Evolutionary conservation across 1,284 basidiomycete species (phyloP), one percentile per base, ranked within the genome.

Genomic region (Cryptococcus sp.): DNA sequence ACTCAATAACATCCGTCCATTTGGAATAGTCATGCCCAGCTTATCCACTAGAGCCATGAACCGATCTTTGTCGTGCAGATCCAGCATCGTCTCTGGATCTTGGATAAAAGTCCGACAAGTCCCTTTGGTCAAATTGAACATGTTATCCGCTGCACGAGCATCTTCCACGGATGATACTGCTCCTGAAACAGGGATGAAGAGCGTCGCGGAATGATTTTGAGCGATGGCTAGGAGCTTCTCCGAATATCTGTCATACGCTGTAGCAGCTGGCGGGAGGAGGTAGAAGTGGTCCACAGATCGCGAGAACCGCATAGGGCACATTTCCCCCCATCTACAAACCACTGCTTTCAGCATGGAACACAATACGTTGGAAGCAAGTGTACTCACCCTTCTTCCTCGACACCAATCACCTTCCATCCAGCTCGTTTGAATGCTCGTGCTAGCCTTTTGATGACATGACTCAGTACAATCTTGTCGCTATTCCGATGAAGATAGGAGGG

Each of bases 131-230:
- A 56, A 50, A 10, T 57, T 54, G 10, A 65, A 70, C 62, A 79
- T 70, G 22, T 72, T 62, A 19, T 76, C 67, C 4, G 71, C 79
- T 0, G 74, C 75, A 37, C 65, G 53, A 8, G 78, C 75, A 56
- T 80, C 79, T 58, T 78, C 73, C 22, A 77, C 71, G 1, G 78
- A 78, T 17, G 73, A 75, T 1, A 73, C 78, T 3, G 75, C 78
- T 11, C 78, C 78, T 1, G 75, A 78, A 38, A 78, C 78, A 5
- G 78, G 78, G 19, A 80, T 70, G 65, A 79, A 80, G 3, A 79
- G 66, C 43, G 67, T 68, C 1, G 73, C 72, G 7, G 68, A 59
- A 56, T 79, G 74, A 3, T 38, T 50, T 37, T 67, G 56, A 3
- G 74, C 76, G 40, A 79, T 64, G 1, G 59, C 45, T 22, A 75